Evolutionary conservation across 352 stramenopile genomes (phyloP), one percentile per base, ranked within the genome.

Genomic region (Pythium apleroticum): DNA sequence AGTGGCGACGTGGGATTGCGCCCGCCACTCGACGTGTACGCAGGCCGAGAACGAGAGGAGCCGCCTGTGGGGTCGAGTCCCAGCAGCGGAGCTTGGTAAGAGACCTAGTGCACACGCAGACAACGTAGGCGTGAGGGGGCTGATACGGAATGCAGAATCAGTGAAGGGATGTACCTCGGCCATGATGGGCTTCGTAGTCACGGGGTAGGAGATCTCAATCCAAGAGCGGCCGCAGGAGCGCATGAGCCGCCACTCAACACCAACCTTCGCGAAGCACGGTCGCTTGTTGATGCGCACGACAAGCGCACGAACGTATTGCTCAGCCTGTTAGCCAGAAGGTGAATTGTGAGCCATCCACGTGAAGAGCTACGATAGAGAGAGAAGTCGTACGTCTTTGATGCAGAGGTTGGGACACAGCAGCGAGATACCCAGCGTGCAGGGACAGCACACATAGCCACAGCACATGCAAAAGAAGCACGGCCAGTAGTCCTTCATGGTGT

Each of bases 401-500:
- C 81, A 92, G 28, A 90, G 76, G 45, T 90, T 88, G 3, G 84
- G 84, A 27, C 80, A 89, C 2, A 92, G 52, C 9, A 92, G 68
- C 10, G 84, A 92, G 10, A 83, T 61, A 0, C 84, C 84, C 12
- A 86, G 68, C 10, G 84, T 90, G 62, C 84, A 92, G 4, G 78
- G 73, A 28, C 80, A 90, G 65, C 77, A 90, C 22, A 66, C 46
- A 58, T 90, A 92, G 7, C 84, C 84, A n/a, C 72, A 89, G 58
- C 68, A 87, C 46, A 92, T 71, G 63, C 81, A 92, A 63, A 90
- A 86, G 37, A 80, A 71, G 63, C 84, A 90, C 33, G 84, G 84
- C 84, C 84, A 92, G 65, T 92, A 92, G 74, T 90, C 84, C 65
- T 84, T 77, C 62, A 92, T 74, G 27, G 84, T 92, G 73, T 90